Evolutionary conservation across 192 early-diverging fungal species (phyloP).

Genomic region (Umbelopsis isabellina): DNA sequence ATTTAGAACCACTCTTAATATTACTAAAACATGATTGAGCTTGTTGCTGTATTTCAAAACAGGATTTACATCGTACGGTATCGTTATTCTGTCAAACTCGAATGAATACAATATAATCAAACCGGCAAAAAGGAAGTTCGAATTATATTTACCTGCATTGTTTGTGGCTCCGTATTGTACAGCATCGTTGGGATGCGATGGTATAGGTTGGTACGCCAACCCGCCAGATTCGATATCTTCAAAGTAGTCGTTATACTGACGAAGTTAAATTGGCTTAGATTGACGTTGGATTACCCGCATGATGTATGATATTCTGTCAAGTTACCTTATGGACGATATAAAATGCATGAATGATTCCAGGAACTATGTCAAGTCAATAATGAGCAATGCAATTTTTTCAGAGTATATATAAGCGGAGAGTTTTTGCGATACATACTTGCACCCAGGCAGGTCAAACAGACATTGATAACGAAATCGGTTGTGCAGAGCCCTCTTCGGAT

Average conservation of each 20-base stretch:
- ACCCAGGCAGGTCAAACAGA: constrained; percentile 61
- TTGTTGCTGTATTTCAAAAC: too few species aligned
- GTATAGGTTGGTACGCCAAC: constrained; percentile 33
- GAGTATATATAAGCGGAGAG: background rate
- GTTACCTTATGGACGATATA: constrained; percentile 54
- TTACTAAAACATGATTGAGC: too few species aligned
- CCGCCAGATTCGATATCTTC: constrained; percentile 38
- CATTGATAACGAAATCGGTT: constrained; percentile 65
- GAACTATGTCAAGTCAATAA: constrained; percentile 36
- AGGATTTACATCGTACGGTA: too few species aligned
- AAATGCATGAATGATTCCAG: constrained; percentile 68
- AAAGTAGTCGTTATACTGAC: constrained; percentile 35
- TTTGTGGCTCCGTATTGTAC: constrained; percentile 37
- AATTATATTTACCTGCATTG: constrained; percentile 1
- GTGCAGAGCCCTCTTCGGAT: constrained; percentile 59
- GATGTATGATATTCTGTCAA: background rate
- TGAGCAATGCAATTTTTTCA: background rate
- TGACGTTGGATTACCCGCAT: background rate
- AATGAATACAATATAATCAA: background rate
- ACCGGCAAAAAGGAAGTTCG: background rate
- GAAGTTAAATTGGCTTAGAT: background rate
- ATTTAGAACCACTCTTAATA: too few species aligned
- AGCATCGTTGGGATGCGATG: constrained; percentile 22
- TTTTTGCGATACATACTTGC: constrained; percentile 28
- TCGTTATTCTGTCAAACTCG: too few species aligned